Evolutionary conservation across 192 early-diverging fungal species (phyloP).

Genomic region (Funneliformis mosseae): DNA sequence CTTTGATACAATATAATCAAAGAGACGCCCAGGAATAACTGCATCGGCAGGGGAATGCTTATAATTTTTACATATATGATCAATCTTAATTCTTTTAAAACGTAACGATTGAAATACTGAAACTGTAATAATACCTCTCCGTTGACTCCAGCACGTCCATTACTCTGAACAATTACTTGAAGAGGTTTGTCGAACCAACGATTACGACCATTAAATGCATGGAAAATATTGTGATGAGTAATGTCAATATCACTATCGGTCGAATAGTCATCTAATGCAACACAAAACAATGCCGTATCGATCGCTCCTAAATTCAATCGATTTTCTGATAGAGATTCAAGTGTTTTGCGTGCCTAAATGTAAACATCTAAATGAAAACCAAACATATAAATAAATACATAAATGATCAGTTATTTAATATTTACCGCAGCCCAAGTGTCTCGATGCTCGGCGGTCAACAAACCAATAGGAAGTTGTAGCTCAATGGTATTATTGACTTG

Average conservation of each 20-base stretch:
- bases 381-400: background rate
- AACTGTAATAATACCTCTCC: conserved; percentile 68
- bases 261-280: conserved; percentile 85
- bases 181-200: conserved; percentile 98
- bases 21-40: conserved; percentile 79
- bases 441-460: conserved; percentile 85
- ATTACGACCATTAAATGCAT: conserved; percentile 77
- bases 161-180: conserved; percentile 81
- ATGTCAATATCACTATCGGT: conserved; percentile 61
- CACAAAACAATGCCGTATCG: conserved; percentile 80
- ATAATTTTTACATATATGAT: background rate
- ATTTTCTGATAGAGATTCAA: conserved; percentile 43
- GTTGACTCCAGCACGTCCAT: conserved; percentile 88
- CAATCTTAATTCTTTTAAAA: background rate
- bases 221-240: conserved; percentile 74
- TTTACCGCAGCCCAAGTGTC: conserved; percentile 81
- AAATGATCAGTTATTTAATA: background rate
- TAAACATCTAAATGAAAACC: background rate
- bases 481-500: conserved; percentile 50
- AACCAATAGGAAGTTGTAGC: conserved; percentile 68
- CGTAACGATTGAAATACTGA: background rate
- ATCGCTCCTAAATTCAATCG: conserved; percentile 60
- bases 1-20: conserved; percentile 70
- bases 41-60: conserved; percentile 93
- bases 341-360: conserved; percentile 37